These are phyloP conservation scores for Knufia fluminis DNA, from an alignment of 2,329 filamentous ascomycete genomes.

Conservation along the genomic window DNA sequence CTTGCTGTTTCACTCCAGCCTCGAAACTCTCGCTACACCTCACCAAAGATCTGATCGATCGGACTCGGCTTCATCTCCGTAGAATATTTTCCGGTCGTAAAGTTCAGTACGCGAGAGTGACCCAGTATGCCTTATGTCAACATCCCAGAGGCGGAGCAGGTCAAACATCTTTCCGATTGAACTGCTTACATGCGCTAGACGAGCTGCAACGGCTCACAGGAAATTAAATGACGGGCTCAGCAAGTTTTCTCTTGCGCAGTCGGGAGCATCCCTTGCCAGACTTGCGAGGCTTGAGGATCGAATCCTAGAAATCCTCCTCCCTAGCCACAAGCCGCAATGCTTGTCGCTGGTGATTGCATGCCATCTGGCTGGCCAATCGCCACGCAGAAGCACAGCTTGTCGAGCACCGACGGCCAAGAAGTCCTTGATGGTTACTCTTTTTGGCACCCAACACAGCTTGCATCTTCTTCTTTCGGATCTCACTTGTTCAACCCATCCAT, in stretches of 20 bases:
- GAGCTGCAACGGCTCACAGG: neutral
- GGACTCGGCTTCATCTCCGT: neutral
- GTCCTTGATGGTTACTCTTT: neutral
- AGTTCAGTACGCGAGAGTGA: neutral
- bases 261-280: neutral
- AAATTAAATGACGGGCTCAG: neutral
- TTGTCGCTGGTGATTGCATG: neutral
- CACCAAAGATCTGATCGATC: neutral
- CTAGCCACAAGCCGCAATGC: neutral
- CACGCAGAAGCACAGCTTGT: neutral
- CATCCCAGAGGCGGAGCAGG: neutral
- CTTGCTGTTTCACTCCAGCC: neutral
- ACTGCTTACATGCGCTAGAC: constrained; percentile 1
- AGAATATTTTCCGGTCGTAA: neutral
- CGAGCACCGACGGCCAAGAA: neutral
- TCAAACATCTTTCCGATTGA: constrained; percentile 4
- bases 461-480: neutral
- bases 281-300: neutral
- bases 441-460: neutral
- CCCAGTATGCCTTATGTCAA: constrained; percentile 2
- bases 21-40: neutral
- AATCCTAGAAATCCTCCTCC: neutral
- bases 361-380: neutral
- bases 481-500: neutral
- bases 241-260: neutral